phyloP scores from a whole-genome alignment of 257 asterid genomes.

The Solanum habrochaites region DNA sequence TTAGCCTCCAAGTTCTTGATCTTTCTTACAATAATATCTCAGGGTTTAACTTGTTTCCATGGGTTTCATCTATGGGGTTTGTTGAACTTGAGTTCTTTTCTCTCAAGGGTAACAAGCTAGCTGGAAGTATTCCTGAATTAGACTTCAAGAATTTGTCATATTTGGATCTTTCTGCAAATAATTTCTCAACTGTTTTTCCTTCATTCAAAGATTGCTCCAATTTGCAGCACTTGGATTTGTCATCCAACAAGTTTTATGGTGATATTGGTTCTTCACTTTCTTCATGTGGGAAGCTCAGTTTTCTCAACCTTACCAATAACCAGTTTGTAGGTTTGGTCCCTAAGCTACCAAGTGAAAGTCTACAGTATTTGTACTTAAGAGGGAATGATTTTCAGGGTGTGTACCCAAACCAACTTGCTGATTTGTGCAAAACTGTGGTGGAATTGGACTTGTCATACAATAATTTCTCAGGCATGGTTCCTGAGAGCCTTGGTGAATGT shows the following conservation, averaged over 20 bases:
- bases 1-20: constrained; percentile 37
- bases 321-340: constrained; percentile 54
- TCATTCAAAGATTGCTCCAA: constrained; percentile 38
- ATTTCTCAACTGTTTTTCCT: constrained; percentile 53
- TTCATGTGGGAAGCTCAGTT: constrained; percentile 39
- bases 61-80: constrained; percentile 43
- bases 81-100: constrained; percentile 41
- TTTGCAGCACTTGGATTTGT: constrained; percentile 58
- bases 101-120: constrained; percentile 48
- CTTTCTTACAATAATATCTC: constrained; percentile 72
- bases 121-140: constrained; percentile 32
- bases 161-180: constrained; percentile 72
- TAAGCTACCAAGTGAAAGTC: constrained; percentile 25
- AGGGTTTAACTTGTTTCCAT: constrained; percentile 34
- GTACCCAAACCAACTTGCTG: constrained; percentile 33
- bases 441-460: constrained; percentile 62
- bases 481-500: constrained; percentile 52
- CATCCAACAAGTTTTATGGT: constrained; percentile 62
- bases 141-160: constrained; percentile 31
- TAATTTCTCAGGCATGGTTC: constrained; percentile 51
- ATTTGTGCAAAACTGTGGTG: constrained; percentile 51
- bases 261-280: constrained; percentile 45
- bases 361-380: constrained; percentile 52
- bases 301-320: constrained; percentile 67
- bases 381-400: constrained; percentile 46